A percentile compares a stretch with the other conserved stretches of the same genome.
Conservation (phyloP, 495 filamentous ascomycete genomes). For the Aspergillus biplanus region DNA sequence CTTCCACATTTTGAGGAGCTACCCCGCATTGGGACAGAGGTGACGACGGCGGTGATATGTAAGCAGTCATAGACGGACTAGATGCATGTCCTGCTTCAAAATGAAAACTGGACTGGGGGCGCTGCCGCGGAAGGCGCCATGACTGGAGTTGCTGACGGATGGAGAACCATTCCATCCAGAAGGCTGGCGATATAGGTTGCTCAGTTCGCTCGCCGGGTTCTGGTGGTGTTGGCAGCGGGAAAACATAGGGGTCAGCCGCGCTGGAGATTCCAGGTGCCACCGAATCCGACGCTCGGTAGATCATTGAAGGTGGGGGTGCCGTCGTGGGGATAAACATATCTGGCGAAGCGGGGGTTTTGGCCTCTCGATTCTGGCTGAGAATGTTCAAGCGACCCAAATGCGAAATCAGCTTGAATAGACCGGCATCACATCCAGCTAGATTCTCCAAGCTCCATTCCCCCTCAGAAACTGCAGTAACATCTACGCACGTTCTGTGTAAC, state of each 20-base stretch:
- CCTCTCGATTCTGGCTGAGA: constrained; percentile 75
- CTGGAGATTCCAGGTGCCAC: constrained; percentile 18
- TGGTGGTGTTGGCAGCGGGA: constrained; percentile 36
- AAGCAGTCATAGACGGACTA: constrained; percentile 26
- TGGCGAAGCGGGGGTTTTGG: constrained; percentile 34
- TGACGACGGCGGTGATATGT: constrained; percentile 37
- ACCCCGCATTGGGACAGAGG: constrained; percentile 33
- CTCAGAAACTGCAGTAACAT: constrained; percentile 65
- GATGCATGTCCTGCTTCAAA: constrained; percentile 29
- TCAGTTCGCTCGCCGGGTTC: constrained; percentile 29
- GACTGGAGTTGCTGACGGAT: constrained; percentile 75
- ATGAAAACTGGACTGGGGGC: constrained; percentile 25
- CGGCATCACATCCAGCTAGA: constrained; percentile 81
- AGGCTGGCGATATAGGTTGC: constrained; percentile 51
- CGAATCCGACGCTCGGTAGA: constrained; percentile 32
- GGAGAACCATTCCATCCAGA: constrained; percentile 87
- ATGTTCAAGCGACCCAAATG: constrained; percentile 84
- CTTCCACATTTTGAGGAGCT: constrained; percentile 47
- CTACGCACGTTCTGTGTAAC: constrained; percentile 69
- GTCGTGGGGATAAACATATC: constrained; percentile 38
- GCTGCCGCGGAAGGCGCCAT: constrained; percentile 72
- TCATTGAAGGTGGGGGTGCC: constrained; percentile 45
- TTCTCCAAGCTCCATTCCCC: constrained; percentile 84
- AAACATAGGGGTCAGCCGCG: constrained; percentile 25
- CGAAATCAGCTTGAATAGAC: constrained; percentile 76